Conservation (phyloP, 2,329 filamentous ascomycete species). For the Gremmenia infestans region DNA sequence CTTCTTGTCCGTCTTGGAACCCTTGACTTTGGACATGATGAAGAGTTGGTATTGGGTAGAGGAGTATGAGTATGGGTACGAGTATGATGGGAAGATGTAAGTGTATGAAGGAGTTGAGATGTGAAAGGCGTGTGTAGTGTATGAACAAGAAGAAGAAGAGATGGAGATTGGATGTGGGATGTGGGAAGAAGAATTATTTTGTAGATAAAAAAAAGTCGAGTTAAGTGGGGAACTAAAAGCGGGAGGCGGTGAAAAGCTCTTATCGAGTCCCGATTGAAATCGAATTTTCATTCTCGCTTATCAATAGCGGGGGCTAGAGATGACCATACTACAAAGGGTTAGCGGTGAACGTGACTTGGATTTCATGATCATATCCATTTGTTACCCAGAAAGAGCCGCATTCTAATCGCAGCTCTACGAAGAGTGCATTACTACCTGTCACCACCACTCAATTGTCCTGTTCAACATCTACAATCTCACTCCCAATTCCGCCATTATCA, state of each 20-base stretch:
- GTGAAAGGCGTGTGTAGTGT: not conserved
- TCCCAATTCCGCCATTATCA: not conserved
- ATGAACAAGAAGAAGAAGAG: not conserved
- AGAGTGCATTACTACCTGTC: not conserved
- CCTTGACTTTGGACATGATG: constrained; percentile 64
- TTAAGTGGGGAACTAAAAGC: not conserved
- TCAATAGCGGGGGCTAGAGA: constrained; percentile 13
- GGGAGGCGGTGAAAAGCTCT: constrained; percentile 24
- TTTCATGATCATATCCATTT: not conserved
- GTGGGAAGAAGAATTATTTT: constrained; percentile 11
- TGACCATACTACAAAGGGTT: not conserved
- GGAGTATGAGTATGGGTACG: not conserved
- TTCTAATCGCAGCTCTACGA: not conserved
- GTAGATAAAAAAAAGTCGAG: not conserved
- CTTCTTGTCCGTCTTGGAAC: constrained; percentile 52
- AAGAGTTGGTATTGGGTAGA: constrained; percentile 13
- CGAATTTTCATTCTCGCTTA: constrained; percentile 21
- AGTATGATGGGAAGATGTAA: constrained; percentile 5
- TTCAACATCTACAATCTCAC: not conserved
- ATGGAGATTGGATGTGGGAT: constrained; percentile 11
- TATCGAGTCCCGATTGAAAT: constrained; percentile 17
- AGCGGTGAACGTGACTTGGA: constrained; percentile 7
- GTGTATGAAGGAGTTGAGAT: constrained; percentile 3
- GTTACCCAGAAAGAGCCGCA: constrained; percentile 3
- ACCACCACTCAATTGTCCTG: constrained; percentile 2